Evolutionary conservation across 139 green algal genomes (phyloP).

Genomic region (Micromonas pusilla): DNA sequence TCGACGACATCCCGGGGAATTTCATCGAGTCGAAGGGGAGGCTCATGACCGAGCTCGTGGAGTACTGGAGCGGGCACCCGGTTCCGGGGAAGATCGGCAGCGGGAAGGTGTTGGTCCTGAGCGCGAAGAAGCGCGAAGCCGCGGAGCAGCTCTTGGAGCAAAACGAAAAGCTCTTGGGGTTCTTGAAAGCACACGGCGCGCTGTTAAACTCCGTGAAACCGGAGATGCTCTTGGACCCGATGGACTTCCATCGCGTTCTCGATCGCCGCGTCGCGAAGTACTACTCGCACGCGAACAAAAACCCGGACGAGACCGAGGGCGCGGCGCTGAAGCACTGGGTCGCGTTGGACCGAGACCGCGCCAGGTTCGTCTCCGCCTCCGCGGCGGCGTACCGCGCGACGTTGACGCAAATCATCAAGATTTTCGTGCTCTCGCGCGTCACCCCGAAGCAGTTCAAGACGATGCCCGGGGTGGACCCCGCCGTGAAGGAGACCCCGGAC

Average conservation of each 20-base stretch:
- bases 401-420: slow-evolving; percentile 39
- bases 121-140: slow-evolving; percentile 27
- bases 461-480: slow-evolving; percentile 38
- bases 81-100: background rate
- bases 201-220: slow-evolving; percentile 66
- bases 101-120: slow-evolving; percentile 9
- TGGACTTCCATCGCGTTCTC: slow-evolving; percentile 43
- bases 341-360: slow-evolving; percentile 44
- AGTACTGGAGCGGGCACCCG: slow-evolving; percentile 56
- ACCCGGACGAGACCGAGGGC: slow-evolving; percentile 14
- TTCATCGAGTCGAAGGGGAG: slow-evolving; percentile 48
- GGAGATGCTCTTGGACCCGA: slow-evolving; percentile 57
- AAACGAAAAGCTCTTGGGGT: slow-evolving; percentile 53
- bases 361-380: slow-evolving; percentile 43
- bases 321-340: slow-evolving; percentile 47
- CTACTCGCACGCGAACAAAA: background rate
- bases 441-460: slow-evolving; percentile 46
- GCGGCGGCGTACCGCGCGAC: background rate
- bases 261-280: background rate
- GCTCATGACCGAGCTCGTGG: slow-evolving; percentile 59
- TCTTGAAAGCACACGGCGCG: slow-evolving; percentile 53
- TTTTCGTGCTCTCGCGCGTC: slow-evolving; percentile 59
- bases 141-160: slow-evolving; percentile 46
- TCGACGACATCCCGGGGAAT: slow-evolving; percentile 43
- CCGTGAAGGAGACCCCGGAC: background rate